phyloP scores from a whole-genome alignment of 164 flowering plant species.

The Umbellularia californica region DNA sequence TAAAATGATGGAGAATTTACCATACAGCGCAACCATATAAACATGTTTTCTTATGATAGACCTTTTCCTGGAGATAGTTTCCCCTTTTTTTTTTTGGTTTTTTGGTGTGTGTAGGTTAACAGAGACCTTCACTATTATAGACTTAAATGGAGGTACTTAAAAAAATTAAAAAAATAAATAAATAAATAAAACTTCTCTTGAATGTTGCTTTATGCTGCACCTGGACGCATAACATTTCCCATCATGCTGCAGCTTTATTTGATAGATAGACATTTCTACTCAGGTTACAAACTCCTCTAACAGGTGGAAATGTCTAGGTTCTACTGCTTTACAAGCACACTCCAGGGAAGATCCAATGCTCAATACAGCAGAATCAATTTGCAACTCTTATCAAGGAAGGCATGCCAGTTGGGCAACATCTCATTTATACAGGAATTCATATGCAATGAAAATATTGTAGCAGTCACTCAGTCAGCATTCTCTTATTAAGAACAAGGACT shows the following conservation, averaged over 20 bases:
- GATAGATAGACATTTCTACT: not conserved
- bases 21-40: not conserved
- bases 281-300: not conserved
- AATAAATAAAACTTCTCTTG: not conserved
- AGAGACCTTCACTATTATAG: not conserved
- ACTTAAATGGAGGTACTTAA: not conserved
- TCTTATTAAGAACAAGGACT: too few species aligned
- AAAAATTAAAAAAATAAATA: too few species aligned
- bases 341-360: not conserved
- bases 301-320: not conserved
- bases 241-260: not conserved
- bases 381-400: not conserved
- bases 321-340: not conserved
- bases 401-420: not conserved
- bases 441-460: too few species aligned
- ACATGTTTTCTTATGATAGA: not conserved
- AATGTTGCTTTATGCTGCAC: not conserved
- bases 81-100: too few species aligned
- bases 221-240: not conserved
- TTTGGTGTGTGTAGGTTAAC: not conserved
- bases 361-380: too few species aligned
- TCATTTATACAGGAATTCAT: too few species aligned
- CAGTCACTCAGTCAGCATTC: too few species aligned
- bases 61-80: not conserved
- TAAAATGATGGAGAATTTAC: not conserved